phyloP scores from a whole-genome alignment of 2,329 filamentous ascomycete species.

The Phyllosticta citriasiana region DNA sequence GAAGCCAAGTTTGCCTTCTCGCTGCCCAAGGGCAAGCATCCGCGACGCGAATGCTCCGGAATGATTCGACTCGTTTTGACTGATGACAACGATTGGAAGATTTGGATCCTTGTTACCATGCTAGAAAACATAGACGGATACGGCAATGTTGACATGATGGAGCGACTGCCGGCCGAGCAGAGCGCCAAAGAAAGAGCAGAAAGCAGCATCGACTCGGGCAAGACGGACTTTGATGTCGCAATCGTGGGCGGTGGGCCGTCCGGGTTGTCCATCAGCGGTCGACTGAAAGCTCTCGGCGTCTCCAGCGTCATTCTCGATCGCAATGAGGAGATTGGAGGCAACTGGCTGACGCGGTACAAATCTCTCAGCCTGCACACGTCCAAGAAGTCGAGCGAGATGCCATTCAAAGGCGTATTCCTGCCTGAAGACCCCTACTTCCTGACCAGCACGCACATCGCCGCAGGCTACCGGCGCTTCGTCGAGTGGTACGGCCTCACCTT shows the following conservation, averaged over 20 bases:
- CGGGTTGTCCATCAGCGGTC: conserved; percentile 34
- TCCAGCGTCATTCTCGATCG: conserved; percentile 36
- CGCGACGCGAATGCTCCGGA: conserved; percentile 14
- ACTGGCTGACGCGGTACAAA: conserved; percentile 38
- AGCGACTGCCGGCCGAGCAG: conserved; percentile 12
- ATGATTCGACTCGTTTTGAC: conserved; percentile 23
- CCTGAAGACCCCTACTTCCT: conserved; percentile 17
- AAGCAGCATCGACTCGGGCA: conserved; percentile 19
- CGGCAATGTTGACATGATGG: conserved; percentile 16
- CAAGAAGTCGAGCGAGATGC: conserved; percentile 31
- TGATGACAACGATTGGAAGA: conserved; percentile 26
- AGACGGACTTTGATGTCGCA: conserved; percentile 8
- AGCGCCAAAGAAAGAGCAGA: conserved; percentile 21
- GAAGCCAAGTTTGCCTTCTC: conserved; percentile 23
- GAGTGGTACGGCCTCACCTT: conserved; percentile 29
- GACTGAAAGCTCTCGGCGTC: conserved; percentile 34
- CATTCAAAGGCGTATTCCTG: conserved; percentile 26
- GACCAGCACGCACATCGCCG: conserved; percentile 24
- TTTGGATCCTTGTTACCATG: conserved; percentile 30
- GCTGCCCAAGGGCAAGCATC: conserved; percentile 18
- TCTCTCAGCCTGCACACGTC: conserved; percentile 33
- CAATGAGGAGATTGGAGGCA: conserved; percentile 33
- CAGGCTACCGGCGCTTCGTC: conserved; percentile 30
- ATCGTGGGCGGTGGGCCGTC: conserved; percentile 34
- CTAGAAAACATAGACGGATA: conserved; percentile 28